Conservation (phyloP, 78 protist species). For the Emiliania huxleyi region DNA sequence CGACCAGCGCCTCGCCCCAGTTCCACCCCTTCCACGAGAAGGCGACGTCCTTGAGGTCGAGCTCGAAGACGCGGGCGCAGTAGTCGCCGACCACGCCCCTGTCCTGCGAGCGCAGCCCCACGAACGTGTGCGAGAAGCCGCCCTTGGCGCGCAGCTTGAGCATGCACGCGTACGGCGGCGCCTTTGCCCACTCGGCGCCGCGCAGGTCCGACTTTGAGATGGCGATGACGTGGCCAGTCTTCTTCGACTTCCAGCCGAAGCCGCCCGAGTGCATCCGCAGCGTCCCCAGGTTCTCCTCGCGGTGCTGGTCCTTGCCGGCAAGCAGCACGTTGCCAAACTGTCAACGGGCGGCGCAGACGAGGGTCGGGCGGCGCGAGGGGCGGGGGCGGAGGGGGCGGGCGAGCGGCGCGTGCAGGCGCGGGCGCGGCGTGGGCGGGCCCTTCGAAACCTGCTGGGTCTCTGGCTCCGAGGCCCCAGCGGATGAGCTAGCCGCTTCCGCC, state of each 20-base stretch:
- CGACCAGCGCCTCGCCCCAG: not conserved
- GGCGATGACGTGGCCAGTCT: not conserved
- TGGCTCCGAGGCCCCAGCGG: too few species aligned
- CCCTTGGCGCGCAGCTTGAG: constrained; percentile 12
- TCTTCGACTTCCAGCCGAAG: constrained; percentile 6
- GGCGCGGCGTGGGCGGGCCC: not conserved
- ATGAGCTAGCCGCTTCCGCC: too few species aligned
- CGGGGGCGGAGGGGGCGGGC: not conserved
- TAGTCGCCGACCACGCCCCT: not conserved
- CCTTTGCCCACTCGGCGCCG: not conserved
- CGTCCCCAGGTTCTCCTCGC: not conserved
- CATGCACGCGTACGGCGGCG: not conserved
- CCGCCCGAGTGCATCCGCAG: not conserved
- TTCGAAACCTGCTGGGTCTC: not conserved
- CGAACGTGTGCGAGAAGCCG: not conserved
- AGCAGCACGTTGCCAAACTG: constrained; percentile 12
- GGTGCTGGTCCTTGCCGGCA: not conserved
- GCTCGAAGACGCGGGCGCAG: not conserved
- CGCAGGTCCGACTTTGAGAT: not conserved
- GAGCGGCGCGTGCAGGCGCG: not conserved
- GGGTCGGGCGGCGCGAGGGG: not conserved
- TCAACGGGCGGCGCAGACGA: not conserved
- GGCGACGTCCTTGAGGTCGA: not conserved
- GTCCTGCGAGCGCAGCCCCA: not conserved
- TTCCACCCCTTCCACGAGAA: not conserved